Evolutionary conservation across 768 basidiomycete species (phyloP).

Genomic region (Suillus americanus): DNA sequence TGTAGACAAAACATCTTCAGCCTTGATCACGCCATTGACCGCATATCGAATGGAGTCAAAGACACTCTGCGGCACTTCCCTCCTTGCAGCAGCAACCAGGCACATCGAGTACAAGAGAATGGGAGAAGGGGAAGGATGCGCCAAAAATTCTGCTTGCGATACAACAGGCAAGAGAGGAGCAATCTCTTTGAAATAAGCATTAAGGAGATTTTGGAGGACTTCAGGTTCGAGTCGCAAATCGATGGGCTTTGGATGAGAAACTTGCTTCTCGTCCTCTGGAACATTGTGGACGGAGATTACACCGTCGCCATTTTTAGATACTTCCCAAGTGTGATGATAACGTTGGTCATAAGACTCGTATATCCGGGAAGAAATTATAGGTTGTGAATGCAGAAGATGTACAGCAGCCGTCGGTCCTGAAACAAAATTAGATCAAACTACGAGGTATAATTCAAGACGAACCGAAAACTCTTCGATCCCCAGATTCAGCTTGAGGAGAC

Average conservation of each 20-base stretch:
- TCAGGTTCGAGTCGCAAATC: conserved; percentile 78
- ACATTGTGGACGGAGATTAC: conserved; percentile 80
- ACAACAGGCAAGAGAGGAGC: conserved; percentile 89
- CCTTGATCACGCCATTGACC: conserved; percentile 84
- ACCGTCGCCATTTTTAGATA: conserved; percentile 82
- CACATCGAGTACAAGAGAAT: conserved; percentile 93
- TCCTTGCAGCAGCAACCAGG: conserved; percentile 83
- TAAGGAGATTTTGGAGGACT: conserved; percentile 78
- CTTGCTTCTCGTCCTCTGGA: conserved; percentile 52
- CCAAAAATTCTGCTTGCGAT: conserved; percentile 84
- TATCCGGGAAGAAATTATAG: conserved; percentile 77
- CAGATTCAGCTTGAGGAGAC: conserved; percentile 49
- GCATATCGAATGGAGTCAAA: conserved; percentile 88
- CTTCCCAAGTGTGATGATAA: conserved; percentile 86
- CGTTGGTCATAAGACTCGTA: conserved; percentile 88
- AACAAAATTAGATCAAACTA: conserved; percentile 31
- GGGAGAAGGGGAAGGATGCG: conserved; percentile 68
- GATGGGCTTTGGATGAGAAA: conserved; percentile 56
- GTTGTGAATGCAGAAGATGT: conserved; percentile 88
- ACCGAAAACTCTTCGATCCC: conserved; percentile 67
- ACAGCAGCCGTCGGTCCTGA: conserved; percentile 85
- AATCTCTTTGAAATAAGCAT: conserved; percentile 89
- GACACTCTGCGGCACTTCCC: conserved; percentile 80
- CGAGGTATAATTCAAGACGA: conserved; percentile 25
- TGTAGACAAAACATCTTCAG: conserved; percentile 88